phyloP scores from a whole-genome alignment of 1,139 yeast genomes.

The Magnusiomyces suaveolens region DNA sequence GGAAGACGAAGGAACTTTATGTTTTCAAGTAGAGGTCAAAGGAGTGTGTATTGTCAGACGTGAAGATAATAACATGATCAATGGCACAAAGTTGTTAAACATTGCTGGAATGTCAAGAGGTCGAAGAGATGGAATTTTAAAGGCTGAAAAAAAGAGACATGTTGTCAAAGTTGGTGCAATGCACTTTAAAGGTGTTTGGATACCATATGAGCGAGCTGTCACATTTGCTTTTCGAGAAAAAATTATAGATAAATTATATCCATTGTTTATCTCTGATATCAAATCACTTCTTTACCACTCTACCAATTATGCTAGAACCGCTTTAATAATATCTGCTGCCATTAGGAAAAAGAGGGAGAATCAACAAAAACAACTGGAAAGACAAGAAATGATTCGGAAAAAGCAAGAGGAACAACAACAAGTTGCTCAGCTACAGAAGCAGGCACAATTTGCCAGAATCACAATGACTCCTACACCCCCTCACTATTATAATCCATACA shows the following conservation, averaged over 20 bases:
- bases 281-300: constrained; percentile 42
- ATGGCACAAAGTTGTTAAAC: constrained; percentile 55
- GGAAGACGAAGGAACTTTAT: constrained; percentile 92
- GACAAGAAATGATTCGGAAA: constrained; percentile 17
- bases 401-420: background rate
- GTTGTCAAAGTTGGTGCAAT: constrained; percentile 94
- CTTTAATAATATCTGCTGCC: constrained; percentile 33
- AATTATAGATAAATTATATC: constrained; percentile 75
- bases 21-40: constrained; percentile 57
- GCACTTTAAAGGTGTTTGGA: constrained; percentile 98
- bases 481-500: constrained; percentile 4
- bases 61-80: constrained; percentile 44
- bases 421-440: background rate
- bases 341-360: constrained; percentile 26
- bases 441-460: constrained; percentile 9
- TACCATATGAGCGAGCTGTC: constrained; percentile 87
- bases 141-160: constrained; percentile 78
- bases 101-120: constrained; percentile 96
- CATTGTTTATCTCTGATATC: constrained; percentile 68
- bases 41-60: constrained; percentile 44
- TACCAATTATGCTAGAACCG: constrained; percentile 29
- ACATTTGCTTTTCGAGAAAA: constrained; percentile 87
- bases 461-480: background rate
- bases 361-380: constrained; percentile 24
- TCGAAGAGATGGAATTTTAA: constrained; percentile 85